phyloP scores from a whole-genome alignment of 192 early-diverging fungal genomes.

The Geranomyces variabilis region DNA sequence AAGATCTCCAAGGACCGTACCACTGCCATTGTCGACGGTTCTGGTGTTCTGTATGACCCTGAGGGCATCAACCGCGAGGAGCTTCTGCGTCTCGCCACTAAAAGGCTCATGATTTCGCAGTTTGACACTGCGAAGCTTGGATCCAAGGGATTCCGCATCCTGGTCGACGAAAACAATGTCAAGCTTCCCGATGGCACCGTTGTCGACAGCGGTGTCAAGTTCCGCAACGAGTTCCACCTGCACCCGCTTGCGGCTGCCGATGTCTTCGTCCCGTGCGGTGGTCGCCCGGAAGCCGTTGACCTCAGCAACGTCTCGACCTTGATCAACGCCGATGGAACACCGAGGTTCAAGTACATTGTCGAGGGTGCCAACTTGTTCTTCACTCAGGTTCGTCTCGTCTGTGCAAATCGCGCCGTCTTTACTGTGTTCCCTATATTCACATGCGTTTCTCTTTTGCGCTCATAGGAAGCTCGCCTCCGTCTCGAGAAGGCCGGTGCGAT shows the following conservation, averaged over 20 bases:
- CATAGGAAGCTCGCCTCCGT: conserved; percentile 87
- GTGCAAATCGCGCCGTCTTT: not conserved
- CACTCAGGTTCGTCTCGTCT: conserved; percentile 63
- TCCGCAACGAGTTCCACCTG: conserved; percentile 98
- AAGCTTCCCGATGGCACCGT: conserved; percentile 85
- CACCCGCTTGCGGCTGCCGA: conserved; percentile 78
- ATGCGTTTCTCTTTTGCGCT: not conserved
- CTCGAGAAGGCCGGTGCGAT: conserved; percentile 93
- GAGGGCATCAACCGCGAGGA: conserved; percentile 90
- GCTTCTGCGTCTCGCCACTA: conserved; percentile 80
- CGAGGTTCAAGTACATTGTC: conserved; percentile 98
- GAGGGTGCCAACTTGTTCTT: conserved; percentile 99
- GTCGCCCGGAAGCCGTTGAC: conserved; percentile 96
- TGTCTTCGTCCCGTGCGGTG: conserved; percentile 99
- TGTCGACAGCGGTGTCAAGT: conserved; percentile 85
- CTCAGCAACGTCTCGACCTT: conserved; percentile 83
- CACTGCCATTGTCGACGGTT: conserved; percentile 94
- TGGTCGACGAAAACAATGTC: conserved; percentile 91
- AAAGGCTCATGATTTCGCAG: conserved; percentile 84
- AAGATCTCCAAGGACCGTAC: conserved; percentile 98
- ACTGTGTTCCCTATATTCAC: too few relatives aligned
- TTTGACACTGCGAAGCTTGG: conserved; percentile 85
- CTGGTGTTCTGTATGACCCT: conserved; percentile 92
- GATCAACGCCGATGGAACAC: conserved; percentile 76
- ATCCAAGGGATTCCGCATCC: conserved; percentile 88